Evolutionary conservation across 2,329 filamentous ascomycete species (phyloP).

Genomic region (Aschersonia sp.): DNA sequence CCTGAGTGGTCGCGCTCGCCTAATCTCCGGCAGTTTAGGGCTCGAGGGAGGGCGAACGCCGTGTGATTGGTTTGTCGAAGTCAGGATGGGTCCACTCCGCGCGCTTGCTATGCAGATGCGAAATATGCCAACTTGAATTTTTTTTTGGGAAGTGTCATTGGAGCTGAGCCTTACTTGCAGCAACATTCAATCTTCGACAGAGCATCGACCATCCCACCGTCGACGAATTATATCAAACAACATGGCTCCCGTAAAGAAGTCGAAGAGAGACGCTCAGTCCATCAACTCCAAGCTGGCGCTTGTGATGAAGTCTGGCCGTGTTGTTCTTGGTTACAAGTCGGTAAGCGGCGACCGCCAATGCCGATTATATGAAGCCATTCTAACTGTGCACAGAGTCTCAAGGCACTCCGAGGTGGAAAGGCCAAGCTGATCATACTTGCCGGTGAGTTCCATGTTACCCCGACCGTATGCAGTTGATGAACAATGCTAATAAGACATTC

Average conservation of each 20-base stretch:
- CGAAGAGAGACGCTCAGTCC: slow-evolving; percentile 71
- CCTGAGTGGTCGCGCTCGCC: slow-evolving; percentile 15
- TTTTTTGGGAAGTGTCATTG: no score
- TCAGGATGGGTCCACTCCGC: no score
- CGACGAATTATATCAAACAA: slow-evolving; percentile 26
- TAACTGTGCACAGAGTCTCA: slow-evolving; percentile 27
- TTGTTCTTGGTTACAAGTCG: slow-evolving; percentile 42
- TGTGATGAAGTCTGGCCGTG: slow-evolving; percentile 51
- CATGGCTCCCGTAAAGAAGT: slow-evolving; percentile 62
- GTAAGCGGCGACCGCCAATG: background rate
- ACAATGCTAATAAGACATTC: background rate
- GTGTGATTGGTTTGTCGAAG: no score
- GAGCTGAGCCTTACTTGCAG: background rate
- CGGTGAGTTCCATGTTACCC: slow-evolving; percentile 44
- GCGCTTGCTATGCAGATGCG: no score
- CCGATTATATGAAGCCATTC: background rate
- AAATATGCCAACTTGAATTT: no score
- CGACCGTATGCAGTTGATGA: no score
- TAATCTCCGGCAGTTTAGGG: slow-evolving; percentile 27
- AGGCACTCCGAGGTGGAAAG: slow-evolving; percentile 87
- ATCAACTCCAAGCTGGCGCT: slow-evolving; percentile 47
- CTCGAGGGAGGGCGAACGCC: slow-evolving; percentile 6
- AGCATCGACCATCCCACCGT: background rate
- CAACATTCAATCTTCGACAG: background rate
- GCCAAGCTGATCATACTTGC: slow-evolving; percentile 92